These are phyloP conservation scores for Ceratocystis ficicola DNA, from an alignment of 2,329 filamentous ascomycete species.

Conservation along the genomic window DNA sequence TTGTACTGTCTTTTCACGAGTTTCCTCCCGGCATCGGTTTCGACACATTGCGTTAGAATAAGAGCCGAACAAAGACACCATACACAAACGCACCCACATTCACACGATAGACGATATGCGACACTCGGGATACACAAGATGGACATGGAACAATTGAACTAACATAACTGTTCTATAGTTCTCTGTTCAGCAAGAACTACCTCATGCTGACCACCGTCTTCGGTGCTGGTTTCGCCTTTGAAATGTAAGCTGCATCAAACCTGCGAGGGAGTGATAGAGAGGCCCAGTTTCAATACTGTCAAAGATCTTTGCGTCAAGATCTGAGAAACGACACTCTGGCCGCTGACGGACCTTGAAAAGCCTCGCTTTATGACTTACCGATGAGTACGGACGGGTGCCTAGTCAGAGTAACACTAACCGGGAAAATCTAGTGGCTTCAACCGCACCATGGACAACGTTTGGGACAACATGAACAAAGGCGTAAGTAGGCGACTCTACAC, in stretches of 20 bases:
- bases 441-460: conserved; percentile 66
- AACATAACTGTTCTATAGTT: conserved; percentile 39
- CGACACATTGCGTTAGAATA: neutral
- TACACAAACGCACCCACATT: neutral
- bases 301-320: neutral
- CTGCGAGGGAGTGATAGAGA: too few species aligned
- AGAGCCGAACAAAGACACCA: neutral
- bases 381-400: neutral
- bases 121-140: neutral
- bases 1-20: neutral
- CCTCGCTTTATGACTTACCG: too few species aligned
- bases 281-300: neutral
- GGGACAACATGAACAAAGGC: conserved; percentile 83
- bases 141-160: conserved; percentile 2
- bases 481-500: conserved; percentile 45
- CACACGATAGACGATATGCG: neutral
- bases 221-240: conserved; percentile 73
- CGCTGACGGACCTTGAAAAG: too few species aligned
- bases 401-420: conserved; percentile 1
- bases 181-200: conserved; percentile 74
- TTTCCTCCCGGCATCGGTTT: neutral
- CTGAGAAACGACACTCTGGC: neutral
- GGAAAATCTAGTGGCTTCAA: conserved; percentile 59
- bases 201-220: conserved; percentile 83
- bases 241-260: conserved; percentile 58